Percentiles rank a stretch among this genome's conserved stretches.
phyloP scores from a whole-genome alignment of 2,329 filamentous ascomycete genomes.

The Tolypocladium tropicale region DNA sequence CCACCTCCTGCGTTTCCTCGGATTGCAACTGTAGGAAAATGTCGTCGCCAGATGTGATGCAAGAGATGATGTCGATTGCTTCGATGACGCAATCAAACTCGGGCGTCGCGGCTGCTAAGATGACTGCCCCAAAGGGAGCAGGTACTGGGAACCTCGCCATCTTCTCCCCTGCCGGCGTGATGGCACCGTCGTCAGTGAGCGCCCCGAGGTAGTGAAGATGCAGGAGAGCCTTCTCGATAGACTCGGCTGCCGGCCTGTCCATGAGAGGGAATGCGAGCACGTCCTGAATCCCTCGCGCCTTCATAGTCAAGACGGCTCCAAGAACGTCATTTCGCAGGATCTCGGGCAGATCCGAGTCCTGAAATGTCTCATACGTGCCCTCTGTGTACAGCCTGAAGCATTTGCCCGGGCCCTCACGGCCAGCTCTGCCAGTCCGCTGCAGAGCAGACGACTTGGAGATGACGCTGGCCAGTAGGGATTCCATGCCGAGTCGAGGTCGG shows the following conservation, averaged over 20 bases:
- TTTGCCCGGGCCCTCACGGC: constrained; percentile 82
- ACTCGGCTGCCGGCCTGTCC: constrained; percentile 66
- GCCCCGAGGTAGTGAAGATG: constrained; percentile 74
- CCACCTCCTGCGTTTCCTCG: constrained; percentile 44
- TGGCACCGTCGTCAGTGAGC: constrained; percentile 57
- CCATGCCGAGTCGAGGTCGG: constrained; percentile 71
- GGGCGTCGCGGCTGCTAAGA: constrained; percentile 66
- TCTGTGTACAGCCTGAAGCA: constrained; percentile 87
- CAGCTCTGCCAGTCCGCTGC: constrained; percentile 83
- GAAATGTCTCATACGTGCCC: constrained; percentile 57
- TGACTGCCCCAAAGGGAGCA: constrained; percentile 68
- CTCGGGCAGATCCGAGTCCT: constrained; percentile 72
- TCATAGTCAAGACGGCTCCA: constrained; percentile 83
- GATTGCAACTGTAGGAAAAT: constrained; percentile 51
- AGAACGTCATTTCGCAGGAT: constrained; percentile 85
- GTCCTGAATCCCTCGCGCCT: constrained; percentile 77
- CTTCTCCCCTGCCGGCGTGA: constrained; percentile 63
- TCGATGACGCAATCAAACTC: constrained; percentile 67
- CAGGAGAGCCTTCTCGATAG: constrained; percentile 71
- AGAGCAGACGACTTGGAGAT: constrained; percentile 92
- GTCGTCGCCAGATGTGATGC: constrained; percentile 52
- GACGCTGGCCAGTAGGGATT: constrained; percentile 80
- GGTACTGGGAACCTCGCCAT: constrained; percentile 80
- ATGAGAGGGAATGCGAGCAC: constrained; percentile 77
- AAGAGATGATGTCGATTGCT: constrained; percentile 72